These are phyloP conservation scores for Populus deltoides DNA, from an alignment of 345 rosid genomes.

Conservation along the genomic window DNA sequence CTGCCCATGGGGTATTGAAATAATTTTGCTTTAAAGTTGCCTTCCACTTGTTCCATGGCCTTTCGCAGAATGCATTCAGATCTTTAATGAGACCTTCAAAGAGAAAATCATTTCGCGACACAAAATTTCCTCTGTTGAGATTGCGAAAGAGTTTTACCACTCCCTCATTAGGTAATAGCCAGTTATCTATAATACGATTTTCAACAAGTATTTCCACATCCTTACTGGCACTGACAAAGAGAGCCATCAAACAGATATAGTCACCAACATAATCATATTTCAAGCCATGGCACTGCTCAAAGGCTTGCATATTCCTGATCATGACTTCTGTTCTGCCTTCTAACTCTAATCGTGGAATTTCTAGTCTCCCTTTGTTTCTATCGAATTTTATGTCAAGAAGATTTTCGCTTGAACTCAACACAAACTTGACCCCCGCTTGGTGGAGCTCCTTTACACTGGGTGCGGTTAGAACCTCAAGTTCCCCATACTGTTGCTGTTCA, in stretches of 20 bases:
- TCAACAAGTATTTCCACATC: constrained; percentile 16
- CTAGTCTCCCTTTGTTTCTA: constrained; percentile 1
- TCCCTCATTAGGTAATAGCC: not conserved
- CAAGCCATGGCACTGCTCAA: constrained; percentile 4
- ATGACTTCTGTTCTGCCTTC: not conserved
- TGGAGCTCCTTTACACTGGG: not conserved
- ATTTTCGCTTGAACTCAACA: not conserved
- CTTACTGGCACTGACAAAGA: not conserved
- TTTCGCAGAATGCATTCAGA: not conserved
- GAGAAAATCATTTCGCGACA: not conserved
- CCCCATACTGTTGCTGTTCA: not conserved
- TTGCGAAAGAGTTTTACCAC: not conserved
- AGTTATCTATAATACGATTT: constrained; percentile 8
- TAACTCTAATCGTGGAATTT: not conserved
- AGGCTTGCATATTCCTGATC: constrained; percentile 12
- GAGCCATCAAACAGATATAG: not conserved
- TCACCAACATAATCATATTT: not conserved
- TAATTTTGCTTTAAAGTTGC: constrained; percentile 13
- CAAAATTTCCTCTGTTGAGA: not conserved
- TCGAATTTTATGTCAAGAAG: constrained; percentile 11
- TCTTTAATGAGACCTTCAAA: not conserved
- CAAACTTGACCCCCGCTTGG: constrained; percentile 13
- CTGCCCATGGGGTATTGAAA: constrained; percentile 27
- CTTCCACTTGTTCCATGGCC: constrained; percentile 18
- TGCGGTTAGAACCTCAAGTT: no score